These are phyloP conservation scores for Tolypocladium inflatum DNA, from an alignment of 2,329 filamentous ascomycete genomes.

Conservation along the genomic window DNA sequence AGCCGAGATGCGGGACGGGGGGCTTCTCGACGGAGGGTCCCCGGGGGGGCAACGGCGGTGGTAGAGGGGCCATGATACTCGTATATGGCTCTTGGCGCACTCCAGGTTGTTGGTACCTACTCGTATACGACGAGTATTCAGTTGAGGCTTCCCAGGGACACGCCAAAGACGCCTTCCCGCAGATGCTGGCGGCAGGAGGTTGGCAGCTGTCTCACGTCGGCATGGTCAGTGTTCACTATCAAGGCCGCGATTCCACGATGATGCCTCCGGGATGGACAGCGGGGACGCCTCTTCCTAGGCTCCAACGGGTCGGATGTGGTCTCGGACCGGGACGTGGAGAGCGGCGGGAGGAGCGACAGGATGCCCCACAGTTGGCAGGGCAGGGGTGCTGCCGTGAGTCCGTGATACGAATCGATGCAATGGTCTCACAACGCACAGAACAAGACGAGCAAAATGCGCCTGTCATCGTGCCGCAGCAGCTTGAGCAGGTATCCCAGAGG, in stretches of 20 bases:
- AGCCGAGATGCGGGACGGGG: background rate
- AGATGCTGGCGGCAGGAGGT: background rate
- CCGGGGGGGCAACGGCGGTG: conserved; percentile 1
- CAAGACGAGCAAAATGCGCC: background rate
- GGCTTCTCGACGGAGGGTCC: background rate
- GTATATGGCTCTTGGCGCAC: background rate
- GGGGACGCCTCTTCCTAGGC: no score
- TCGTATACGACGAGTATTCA: no score
- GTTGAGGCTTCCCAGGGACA: background rate
- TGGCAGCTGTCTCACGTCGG: background rate
- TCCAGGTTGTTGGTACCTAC: background rate
- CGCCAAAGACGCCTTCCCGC: background rate
- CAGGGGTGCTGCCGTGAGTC: background rate
- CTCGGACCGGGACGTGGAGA: background rate
- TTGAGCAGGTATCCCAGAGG: background rate
- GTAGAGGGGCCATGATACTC: background rate
- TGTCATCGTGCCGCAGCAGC: background rate
- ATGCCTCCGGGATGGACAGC: background rate
- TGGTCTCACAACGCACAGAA: background rate
- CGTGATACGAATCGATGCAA: background rate
- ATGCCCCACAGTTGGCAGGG: background rate
- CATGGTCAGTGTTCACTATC: background rate
- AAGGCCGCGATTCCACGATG: background rate
- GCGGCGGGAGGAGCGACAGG: background rate
- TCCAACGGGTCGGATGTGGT: background rate